phyloP scores from a whole-genome alignment of 169 alveolate species.

The Eimeria mitis region DNA sequence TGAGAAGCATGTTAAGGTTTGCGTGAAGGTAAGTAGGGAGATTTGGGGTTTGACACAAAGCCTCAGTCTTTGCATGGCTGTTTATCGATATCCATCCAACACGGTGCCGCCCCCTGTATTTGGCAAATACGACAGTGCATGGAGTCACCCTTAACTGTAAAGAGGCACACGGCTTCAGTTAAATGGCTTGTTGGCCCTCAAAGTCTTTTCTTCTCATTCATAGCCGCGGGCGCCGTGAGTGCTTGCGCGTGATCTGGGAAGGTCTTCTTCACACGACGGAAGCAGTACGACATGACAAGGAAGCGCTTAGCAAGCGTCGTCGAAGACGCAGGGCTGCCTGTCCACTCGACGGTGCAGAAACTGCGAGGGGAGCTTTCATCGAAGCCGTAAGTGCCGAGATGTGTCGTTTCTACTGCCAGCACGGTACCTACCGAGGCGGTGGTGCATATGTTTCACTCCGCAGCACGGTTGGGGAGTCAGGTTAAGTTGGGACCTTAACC shows the following conservation, averaged over 20 bases:
- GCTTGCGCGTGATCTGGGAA: not conserved
- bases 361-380: constrained; percentile 33
- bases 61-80: not conserved
- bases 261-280: constrained; percentile 78
- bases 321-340: constrained; percentile 58
- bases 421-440: not conserved
- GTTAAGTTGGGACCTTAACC: not conserved
- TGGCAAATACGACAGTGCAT: not conserved
- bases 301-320: constrained; percentile 70
- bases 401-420: not conserved
- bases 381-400: constrained; percentile 1
- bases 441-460: not conserved
- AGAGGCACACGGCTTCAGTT: not conserved
- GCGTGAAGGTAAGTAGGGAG: constrained; percentile 55
- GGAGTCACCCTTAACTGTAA: not conserved
- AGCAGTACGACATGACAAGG: constrained; percentile 67
- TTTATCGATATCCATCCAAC: not conserved
- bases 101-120: not conserved
- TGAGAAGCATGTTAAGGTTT: constrained; percentile 77
- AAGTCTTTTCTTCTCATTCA: not conserved
- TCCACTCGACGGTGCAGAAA: constrained; percentile 15
- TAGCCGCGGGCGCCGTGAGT: not conserved
- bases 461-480: not conserved
- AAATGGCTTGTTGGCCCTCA: not conserved
- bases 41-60: not conserved